Evolutionary conservation across 352 stramenopile genomes (phyloP), one percentile per base, ranked within the genome.

Genomic region (Pythium plurisporium): DNA sequence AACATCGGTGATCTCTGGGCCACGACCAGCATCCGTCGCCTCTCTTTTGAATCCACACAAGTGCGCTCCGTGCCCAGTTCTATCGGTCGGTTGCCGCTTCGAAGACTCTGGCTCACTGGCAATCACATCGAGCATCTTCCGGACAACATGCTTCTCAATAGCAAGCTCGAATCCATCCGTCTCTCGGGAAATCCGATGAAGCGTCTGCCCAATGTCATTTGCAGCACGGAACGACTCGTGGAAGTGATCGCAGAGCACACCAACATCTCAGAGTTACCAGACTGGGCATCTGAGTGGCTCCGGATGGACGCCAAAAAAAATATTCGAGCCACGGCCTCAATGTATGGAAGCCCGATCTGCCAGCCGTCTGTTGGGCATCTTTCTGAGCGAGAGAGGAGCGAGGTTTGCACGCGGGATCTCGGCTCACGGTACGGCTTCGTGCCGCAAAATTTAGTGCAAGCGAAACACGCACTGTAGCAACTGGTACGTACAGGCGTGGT

Each of bases 1-100:
- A 15, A 55, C 17, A 10, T 63, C 11, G 55, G 37, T 6, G 45
- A 63, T n/a, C 6, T 56, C 0, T 63, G 55, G 55, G 31, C 37
- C 2, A 25, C 17, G 5, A 55, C 12, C 5, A 2, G 10, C 1
- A 14, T 55, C 11, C 8, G 10, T 23, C 14, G 15, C 9, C 27
- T 56, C n/a, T 20, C 11, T 1, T 19, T 62, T 4, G 37, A 55
- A 22, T 14, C 12, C 5, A 55, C 45, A 1, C 19, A n/a, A 2
- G 12, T 62, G n/a, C 37, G 27, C 8, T n/a, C 3, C 11, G 14
- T 63, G 6, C 46, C 55, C 2, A 5, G 9, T 14, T 55, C 46
- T 8, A 8, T 63, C 9, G 36, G 20, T 3, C 26, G 38, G 0
- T 0, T 56, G 46, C 46, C 17, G 40, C 3, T 27, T 37, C 27